Percentiles rank a stretch among this genome's conserved stretches.
These are phyloP conservation scores for Ophiostoma ips DNA, from an alignment of 2,329 filamentous ascomycete species.

Conservation along the genomic window DNA sequence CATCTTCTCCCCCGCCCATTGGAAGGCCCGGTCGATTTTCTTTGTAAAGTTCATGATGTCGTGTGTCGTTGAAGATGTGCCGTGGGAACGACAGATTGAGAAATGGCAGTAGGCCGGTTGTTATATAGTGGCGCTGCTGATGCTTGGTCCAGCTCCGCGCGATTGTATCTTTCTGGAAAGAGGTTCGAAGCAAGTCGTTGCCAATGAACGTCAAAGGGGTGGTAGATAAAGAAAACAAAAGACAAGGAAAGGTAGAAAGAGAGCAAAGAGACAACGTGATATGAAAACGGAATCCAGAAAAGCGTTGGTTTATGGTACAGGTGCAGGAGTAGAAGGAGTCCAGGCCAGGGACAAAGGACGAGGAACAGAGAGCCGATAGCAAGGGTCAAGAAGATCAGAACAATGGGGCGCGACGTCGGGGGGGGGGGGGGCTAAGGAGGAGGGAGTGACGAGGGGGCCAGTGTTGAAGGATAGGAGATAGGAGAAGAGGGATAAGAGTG, in stretches of 20 bases:
- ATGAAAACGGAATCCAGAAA: no score
- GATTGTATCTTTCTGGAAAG: no score
- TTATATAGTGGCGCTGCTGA: no score
- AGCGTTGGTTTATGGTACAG: no score
- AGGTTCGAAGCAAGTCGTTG: no score
- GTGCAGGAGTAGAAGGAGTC: no score
- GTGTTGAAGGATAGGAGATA: not conserved
- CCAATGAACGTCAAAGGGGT: no score
- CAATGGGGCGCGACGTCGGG: not conserved
- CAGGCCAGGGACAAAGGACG: not conserved
- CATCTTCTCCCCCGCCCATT: conserved; percentile 98
- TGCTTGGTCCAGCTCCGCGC: no score
- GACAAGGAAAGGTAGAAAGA: no score
- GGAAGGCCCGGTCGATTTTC: conserved; percentile 89
- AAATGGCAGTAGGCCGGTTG: not conserved
- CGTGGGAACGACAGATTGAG: not conserved
- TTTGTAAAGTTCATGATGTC: conserved; percentile 48
- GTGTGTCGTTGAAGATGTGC: not conserved
- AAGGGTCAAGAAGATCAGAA: not conserved
- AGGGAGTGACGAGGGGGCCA: not conserved
- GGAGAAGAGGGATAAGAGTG: not conserved
- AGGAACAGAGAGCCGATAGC: not conserved
- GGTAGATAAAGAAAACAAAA: no score
- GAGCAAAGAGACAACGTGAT: no score
- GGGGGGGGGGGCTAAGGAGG: no score